Evolutionary conservation across 2,329 filamentous ascomycete species (phyloP).

Genomic region (Penicillium griseofulvum): DNA sequence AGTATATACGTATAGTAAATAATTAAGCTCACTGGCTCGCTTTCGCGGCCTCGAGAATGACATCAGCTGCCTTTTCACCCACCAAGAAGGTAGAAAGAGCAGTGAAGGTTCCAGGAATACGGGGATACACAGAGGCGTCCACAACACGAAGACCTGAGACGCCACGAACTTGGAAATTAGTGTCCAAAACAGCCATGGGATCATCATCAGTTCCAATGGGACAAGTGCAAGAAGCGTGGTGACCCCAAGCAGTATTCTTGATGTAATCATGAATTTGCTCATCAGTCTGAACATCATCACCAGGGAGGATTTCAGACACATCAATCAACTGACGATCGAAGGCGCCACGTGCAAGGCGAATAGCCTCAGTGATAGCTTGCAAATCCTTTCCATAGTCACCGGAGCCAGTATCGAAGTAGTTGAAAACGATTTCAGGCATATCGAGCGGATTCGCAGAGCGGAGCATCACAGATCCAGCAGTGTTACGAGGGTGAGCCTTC

Average conservation of each 20-base stretch:
- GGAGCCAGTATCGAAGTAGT: slow-evolving; percentile 51
- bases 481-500: slow-evolving; percentile 63
- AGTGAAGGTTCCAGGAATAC: slow-evolving; percentile 56
- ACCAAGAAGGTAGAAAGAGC: slow-evolving; percentile 55
- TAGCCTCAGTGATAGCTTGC: slow-evolving; percentile 12
- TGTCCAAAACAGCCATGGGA: slow-evolving; percentile 56
- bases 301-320: slow-evolving; percentile 47
- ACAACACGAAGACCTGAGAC: slow-evolving; percentile 59
- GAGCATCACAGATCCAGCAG: slow-evolving; percentile 61
- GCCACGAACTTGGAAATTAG: slow-evolving; percentile 57
- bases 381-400: slow-evolving; percentile 17
- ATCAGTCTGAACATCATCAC: slow-evolving; percentile 33
- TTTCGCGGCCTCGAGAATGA: slow-evolving; percentile 41
- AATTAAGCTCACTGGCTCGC: background rate
- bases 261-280: slow-evolving; percentile 50
- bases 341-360: slow-evolving; percentile 50
- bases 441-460: slow-evolving; percentile 62
- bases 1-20: background rate
- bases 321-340: slow-evolving; percentile 41
- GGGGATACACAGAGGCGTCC: slow-evolving; percentile 59
- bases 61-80: slow-evolving; percentile 61
- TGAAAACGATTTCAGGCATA: slow-evolving; percentile 61
- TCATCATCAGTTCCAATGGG: slow-evolving; percentile 57
- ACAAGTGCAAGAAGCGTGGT: slow-evolving; percentile 57
- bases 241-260: slow-evolving; percentile 54